These are phyloP conservation scores for Polytrichum commune DNA, from an alignment of 225 moss, liverwort and hornwort genomes.

Conservation along the genomic window DNA sequence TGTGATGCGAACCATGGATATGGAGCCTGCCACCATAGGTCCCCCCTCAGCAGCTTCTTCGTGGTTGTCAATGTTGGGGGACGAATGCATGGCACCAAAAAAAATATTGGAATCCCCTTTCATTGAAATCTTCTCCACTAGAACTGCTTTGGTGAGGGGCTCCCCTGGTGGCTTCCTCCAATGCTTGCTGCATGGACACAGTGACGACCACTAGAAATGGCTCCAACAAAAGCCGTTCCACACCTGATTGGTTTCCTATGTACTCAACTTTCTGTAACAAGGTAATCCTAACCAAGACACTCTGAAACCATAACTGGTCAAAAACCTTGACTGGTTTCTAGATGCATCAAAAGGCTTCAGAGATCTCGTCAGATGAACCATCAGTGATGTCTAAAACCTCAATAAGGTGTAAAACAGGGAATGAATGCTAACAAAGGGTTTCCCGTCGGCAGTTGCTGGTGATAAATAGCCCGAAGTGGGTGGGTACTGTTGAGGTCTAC, in stretches of 20 bases:
- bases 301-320: too few relatives aligned
- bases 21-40: constrained; percentile 1
- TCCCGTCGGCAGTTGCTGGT: too few relatives aligned
- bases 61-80: constrained; percentile 36
- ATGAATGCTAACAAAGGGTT: too few relatives aligned
- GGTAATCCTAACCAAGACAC: too few relatives aligned
- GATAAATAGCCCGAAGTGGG: too few relatives aligned
- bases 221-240: constrained; percentile 29
- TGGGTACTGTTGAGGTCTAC: too few relatives aligned
- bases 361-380: too few relatives aligned
- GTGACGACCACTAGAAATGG: constrained; percentile 68
- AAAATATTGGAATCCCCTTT: neutral
- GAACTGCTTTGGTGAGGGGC: constrained; percentile 61
- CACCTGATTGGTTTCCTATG: constrained; percentile 12
- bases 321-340: too few relatives aligned
- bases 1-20: neutral
- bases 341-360: too few relatives aligned
- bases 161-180: constrained; percentile 72
- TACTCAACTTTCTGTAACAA: neutral
- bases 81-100: constrained; percentile 40
- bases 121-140: neutral
- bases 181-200: constrained; percentile 55
- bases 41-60: constrained; percentile 32
- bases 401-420: too few relatives aligned
- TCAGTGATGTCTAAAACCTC: too few relatives aligned